A percentile compares a stretch with the other conserved stretches of the same genome.
Evolutionary conservation across 2,329 filamentous ascomycete genomes (phyloP).

Genomic region (Diaporthe sp.): DNA sequence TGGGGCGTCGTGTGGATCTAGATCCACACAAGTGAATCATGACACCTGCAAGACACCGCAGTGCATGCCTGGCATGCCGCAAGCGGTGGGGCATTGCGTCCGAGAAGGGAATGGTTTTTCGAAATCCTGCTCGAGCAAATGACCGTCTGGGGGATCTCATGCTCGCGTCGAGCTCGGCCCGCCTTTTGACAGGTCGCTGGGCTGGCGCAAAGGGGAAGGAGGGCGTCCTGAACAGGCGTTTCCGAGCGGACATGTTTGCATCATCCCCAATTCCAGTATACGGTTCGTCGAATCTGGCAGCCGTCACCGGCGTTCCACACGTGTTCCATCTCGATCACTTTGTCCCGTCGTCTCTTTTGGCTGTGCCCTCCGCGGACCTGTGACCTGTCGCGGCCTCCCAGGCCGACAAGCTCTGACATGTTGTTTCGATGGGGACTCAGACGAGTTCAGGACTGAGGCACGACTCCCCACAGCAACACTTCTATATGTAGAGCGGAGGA

Average conservation of each 20-base stretch:
- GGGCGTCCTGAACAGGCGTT: background rate
- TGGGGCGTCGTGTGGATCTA: constrained; percentile 15
- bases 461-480: background rate
- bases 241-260: background rate
- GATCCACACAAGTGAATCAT: constrained; percentile 33
- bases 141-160: constrained; percentile 7
- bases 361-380: background rate
- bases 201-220: background rate
- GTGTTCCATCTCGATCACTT: constrained; percentile 2
- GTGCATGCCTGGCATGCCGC: constrained; percentile 8
- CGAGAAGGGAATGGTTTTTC: constrained; percentile 14
- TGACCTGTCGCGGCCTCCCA: constrained; percentile 5
- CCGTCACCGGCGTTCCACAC: background rate
- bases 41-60: constrained; percentile 33
- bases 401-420: constrained; percentile 1
- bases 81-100: background rate
- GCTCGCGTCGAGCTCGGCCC: constrained; percentile 11
- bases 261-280: constrained; percentile 2
- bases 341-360: background rate
- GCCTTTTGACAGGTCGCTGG: constrained; percentile 15
- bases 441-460: background rate
- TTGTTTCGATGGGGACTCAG: background rate
- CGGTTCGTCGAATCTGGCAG: constrained; percentile 5
- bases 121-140: constrained; percentile 3
- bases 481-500: constrained; percentile 17